Evolutionary conservation across 441 rosid species (phyloP), one percentile per base, ranked within the genome.

Genomic region (Manihot esculenta): DNA sequence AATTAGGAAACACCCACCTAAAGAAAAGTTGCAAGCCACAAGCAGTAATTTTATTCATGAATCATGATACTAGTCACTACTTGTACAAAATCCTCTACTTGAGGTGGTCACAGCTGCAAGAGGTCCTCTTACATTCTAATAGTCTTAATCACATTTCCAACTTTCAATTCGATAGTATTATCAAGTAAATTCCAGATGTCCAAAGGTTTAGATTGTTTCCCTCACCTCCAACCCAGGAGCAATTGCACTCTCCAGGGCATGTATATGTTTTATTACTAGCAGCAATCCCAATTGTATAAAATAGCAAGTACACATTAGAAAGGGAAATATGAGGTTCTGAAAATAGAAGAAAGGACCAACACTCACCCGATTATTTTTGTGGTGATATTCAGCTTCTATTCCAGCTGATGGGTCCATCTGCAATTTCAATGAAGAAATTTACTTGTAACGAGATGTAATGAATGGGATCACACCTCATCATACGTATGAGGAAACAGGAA

Each of bases 391-490:
- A 51, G 86, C 94, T 81, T 95, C 98, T 72, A 95, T 95, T 75
- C 98, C 98, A 50, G 97, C 94, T 66, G 89, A 75, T 64, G 88
- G 91, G 62, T 95, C 99, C 99, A 95, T 93, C 99, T 95, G 82
- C 74, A 72, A 78, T 77, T 69, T 57, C 45, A 75, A 67, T 15
- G 62, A 70, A 64, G 62, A 72, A 55, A 68, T 23, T 63, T 57
- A 66, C 59, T 71, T 38, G 20, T 58, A 23, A 61, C 41, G 20
- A 33, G 49, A n/a, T 41, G 64, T 27, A 50, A 51, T 51, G 60
- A 70, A 20, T 35, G n/a, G n/a, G 48, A 50, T 21, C 15, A 7
- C 0, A 50, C 18, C 21, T 41, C 41, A 56, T 18, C 20, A 68
- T 35, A 63, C 12, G 27, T 41, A 5, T 62, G 63, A 60, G 44